Conservation (phyloP, 2,329 filamentous ascomycete genomes). For the Bipolaris zeicola region DNA sequence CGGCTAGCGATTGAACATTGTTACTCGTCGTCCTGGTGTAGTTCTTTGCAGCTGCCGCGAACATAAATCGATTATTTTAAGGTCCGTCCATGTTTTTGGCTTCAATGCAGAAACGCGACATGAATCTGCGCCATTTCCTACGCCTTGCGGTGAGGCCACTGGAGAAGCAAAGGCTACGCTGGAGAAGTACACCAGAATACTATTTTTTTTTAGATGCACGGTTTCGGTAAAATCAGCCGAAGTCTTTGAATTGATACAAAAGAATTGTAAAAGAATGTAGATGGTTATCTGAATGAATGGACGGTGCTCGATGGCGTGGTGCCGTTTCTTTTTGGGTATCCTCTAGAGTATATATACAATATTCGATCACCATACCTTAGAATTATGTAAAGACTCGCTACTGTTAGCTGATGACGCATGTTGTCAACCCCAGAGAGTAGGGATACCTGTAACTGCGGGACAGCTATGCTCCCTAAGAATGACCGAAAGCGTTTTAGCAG, state of each 20-base stretch:
- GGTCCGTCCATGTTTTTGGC: slow-evolving; percentile 6
- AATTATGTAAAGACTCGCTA: background rate
- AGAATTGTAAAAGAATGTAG: background rate
- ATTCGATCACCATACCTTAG: background rate
- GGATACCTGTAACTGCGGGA: background rate
- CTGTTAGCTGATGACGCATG: background rate
- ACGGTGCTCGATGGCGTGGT: background rate
- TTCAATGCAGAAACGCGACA: background rate
- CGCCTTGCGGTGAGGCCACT: background rate
- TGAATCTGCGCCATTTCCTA: background rate
- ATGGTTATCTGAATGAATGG: background rate
- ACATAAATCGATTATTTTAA: no score
- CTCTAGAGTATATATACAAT: background rate
- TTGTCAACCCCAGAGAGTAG: background rate
- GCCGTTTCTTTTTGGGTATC: background rate
- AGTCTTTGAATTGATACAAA: background rate
- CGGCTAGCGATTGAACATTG: slow-evolving; percentile 12
- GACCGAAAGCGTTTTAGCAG: background rate
- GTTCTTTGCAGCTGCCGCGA: slow-evolving; percentile 13
- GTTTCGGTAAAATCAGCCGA: background rate
- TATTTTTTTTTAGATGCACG: background rate
- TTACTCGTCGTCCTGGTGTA: slow-evolving; percentile 5
- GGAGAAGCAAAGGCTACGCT: background rate
- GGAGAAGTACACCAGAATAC: background rate
- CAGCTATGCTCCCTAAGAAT: background rate